Base-by-base conservation (phyloP, 495 filamentous ascomycete genomes). In the Hypomontagnella monticulosa region DNA sequence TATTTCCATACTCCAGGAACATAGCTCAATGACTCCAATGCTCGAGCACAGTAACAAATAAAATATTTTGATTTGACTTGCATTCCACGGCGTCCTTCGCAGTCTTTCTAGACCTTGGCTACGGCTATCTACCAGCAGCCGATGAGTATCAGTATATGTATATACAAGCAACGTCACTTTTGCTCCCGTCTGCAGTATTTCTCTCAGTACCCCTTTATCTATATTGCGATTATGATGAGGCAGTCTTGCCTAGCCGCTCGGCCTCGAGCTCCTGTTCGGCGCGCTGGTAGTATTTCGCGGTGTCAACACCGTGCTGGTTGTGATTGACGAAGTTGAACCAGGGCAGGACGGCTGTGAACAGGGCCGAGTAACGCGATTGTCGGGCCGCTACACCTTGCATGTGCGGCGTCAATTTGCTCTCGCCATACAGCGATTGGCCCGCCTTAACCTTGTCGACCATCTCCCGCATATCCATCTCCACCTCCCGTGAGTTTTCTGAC, bases 261-360 rank as follows among this genome's bases (percentile, higher is more conserved):
- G 85, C 89, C 78, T 96, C 95, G 63, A 99, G 79, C 71, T 99
- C 95, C 68, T 88, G 83, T 79, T 99, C 95, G n/a, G 95, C 95
- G 75, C 94, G 91, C 75, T 87, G 87, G 78, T 97, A 99, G 80
- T 99, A 99, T 80, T 99, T 99, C 57, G 93, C 91, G 23, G 95
- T 99, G 76, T 99, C 96, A 54, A 99, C 90, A 65, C 95, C 95
- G 76, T 99, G 95, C 84, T 97, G 92, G 69, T 87, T 89, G 79
- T 99, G 95, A 76, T 99, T 97, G 62, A 97, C 94, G 76, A 97
- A 86, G 81, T 99, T 99, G 82, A 96, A 91, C 95, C 92, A 97
- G 15, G 95, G 95, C 30, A 99, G 71, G 40, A 95, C 85, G 70
- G 92, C 89, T 43, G 90, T 78, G 71, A 92, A 96, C 14, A 95